Evolutionary conservation across 345 rosid genomes (phyloP).

Genomic region (Cardamine resedifolia): DNA sequence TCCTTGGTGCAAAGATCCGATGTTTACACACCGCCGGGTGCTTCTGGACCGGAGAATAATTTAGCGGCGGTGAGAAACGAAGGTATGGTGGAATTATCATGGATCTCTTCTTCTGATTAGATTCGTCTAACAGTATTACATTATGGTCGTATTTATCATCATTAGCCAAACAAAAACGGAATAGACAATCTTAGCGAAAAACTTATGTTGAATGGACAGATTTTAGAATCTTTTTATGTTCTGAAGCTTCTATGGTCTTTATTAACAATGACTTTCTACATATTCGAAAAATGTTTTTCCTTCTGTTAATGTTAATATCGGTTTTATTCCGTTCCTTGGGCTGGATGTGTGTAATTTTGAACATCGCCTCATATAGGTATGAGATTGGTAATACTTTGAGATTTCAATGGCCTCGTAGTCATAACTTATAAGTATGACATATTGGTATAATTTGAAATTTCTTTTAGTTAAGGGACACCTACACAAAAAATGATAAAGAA

Average conservation of each 20-base stretch:
- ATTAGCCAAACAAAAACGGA: neutral
- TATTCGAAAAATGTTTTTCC: constrained; percentile 17
- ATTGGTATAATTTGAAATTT: constrained; percentile 2
- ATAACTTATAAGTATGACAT: neutral
- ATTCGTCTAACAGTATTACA: constrained; percentile 5
- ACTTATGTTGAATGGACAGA: constrained; percentile 13
- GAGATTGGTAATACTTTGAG: neutral
- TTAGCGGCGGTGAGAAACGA: constrained; percentile 39
- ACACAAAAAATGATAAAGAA: neutral
- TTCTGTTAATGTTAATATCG: neutral
- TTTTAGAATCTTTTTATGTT: constrained; percentile 24
- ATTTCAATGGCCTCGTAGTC: neutral
- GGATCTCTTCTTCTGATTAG: constrained; percentile 83
- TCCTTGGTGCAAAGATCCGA: constrained; percentile 40
- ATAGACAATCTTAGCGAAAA: neutral
- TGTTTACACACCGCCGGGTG: constrained; percentile 28
- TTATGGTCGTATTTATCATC: constrained; percentile 5
- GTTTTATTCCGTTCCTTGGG: neutral
- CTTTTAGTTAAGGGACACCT: neutral
- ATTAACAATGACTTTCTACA: constrained; percentile 16
- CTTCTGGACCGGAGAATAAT: constrained; percentile 46
- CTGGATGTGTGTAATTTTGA: neutral
- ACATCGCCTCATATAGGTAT: neutral
- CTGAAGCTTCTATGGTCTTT: constrained; percentile 12
- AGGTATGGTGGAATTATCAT: constrained; percentile 67